Conservation (phyloP, 805 yeast species). For the Danielia reshetovae region DNA sequence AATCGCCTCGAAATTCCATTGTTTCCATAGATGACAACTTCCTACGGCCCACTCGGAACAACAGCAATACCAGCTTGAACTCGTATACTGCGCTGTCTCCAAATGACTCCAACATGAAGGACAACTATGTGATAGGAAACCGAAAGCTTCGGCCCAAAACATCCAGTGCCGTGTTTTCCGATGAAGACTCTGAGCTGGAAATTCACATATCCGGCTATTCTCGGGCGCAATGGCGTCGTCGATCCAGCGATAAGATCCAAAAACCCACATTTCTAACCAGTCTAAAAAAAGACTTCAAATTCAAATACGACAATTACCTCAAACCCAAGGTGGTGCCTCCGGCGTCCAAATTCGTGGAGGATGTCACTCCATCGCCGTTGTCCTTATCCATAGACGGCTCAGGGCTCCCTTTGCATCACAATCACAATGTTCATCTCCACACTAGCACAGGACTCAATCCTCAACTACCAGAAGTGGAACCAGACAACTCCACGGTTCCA, state of each 20-base stretch:
- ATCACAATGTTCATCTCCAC: not conserved
- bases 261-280: conserved; percentile 11
- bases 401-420: not conserved
- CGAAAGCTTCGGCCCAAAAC: conserved; percentile 7
- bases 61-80: conserved; percentile 25
- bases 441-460: not conserved
- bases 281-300: conserved; percentile 15
- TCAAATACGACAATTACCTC: conserved; percentile 11
- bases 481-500: no score
- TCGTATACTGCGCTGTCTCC: conserved; percentile 14
- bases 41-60: conserved; percentile 28
- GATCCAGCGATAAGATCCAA: conserved; percentile 14
- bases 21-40: conserved; percentile 35
- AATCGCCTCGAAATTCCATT: conserved; percentile 39
- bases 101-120: conserved; percentile 2
- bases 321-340: conserved; percentile 6
- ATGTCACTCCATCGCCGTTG: conserved; percentile 23
- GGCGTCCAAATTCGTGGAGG: not conserved
- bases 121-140: conserved; percentile 2
- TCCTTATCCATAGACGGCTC: conserved; percentile 12
- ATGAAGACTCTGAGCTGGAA: conserved; percentile 36
- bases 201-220: conserved; percentile 1
- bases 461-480: no score
- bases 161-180: conserved; percentile 27
- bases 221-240: conserved; percentile 14